These are phyloP conservation scores for Candida golubevii DNA, from an alignment of 805 yeast genomes.

Conservation along the genomic window DNA sequence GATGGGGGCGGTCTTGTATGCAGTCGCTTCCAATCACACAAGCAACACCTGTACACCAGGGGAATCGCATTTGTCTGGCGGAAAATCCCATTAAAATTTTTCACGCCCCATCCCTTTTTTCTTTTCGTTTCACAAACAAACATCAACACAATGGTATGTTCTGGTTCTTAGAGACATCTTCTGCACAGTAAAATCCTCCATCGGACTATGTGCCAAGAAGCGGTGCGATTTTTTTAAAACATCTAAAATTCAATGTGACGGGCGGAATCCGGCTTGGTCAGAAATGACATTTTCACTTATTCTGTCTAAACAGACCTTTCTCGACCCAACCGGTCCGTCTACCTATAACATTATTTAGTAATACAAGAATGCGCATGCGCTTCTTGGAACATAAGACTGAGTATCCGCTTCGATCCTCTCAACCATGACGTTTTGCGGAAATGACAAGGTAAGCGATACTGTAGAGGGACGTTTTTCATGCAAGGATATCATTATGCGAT, in stretches of 20 bases:
- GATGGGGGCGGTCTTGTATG: no score
- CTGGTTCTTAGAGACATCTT: conserved; percentile 18
- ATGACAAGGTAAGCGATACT: conserved; percentile 21
- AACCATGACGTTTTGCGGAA: no score
- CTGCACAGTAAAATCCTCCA: conserved; percentile 16
- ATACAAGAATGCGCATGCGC: conserved; percentile 28
- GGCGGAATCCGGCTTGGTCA: neutral
- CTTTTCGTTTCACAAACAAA: neutral
- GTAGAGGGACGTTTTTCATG: conserved; percentile 32
- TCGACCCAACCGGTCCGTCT: no score
- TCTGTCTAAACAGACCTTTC: conserved; percentile 5
- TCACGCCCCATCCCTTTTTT: neutral
- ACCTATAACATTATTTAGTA: conserved; percentile 4
- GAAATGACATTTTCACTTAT: neutral
- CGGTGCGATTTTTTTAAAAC: conserved; percentile 20
- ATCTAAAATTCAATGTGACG: conserved; percentile 4
- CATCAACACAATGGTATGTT: conserved; percentile 27
- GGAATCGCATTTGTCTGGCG: neutral
- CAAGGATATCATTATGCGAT: conserved; percentile 16
- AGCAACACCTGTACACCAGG: neutral
- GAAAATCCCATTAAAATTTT: neutral
- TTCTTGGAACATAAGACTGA: conserved; percentile 43
- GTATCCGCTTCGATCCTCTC: conserved; percentile 20
- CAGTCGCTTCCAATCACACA: neutral
- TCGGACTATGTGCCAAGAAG: conserved; percentile 25